Base-by-base conservation (phyloP, 2,329 filamentous ascomycete genomes). In the Neonectria faginata region DNA sequence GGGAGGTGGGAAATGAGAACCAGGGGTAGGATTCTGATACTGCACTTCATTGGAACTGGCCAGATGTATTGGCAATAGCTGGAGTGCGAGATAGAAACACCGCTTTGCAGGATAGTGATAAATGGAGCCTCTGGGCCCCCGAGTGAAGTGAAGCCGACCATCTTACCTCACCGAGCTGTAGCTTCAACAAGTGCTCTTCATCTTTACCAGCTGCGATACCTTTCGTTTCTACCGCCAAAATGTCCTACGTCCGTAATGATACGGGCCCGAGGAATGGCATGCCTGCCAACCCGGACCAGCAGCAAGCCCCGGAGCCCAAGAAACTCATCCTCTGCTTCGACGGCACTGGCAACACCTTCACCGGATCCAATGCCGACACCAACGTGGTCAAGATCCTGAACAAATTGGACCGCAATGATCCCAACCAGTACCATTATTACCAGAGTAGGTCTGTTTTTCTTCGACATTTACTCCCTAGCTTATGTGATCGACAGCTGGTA, bases 301-400 rank as follows among this genome's bases (percentile, higher is more conserved):
- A 18, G 18, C 39, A 20, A 12, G 39, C n/a, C 4, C 39, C 39
- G 42, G 73, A 74, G 65, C 71, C 74, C 1, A 80, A 77, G 69
- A 82, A 83, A 67, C 78, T 85, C 16, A 73, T 84, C 5, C 75
- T 85, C 14, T 85, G 81, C 70, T 84, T 85, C 53, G 83, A 85
- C 62, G 83, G 83, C 33, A 85, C 82, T 1, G 83, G 83, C 4
- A 84, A 83, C 65, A 78, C 76, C 0, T 84, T 83, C 66, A 82
- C 73, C 10, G 81, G 82, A 8, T 79, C 80, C 47, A 80, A 82
- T 62, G 76, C 80, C 5, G 85, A 87, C 70, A 86, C 84, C 16
- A 87, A 87, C 58, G 82, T 87, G 2, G 81, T 86, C 57, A 86
- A 86, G 70, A 75, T 87, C 10, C 77, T 82, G 42, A 76, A 75